Conservation (phyloP, 495 filamentous ascomycete genomes). For the Aspergillus funiculosus region DNA sequence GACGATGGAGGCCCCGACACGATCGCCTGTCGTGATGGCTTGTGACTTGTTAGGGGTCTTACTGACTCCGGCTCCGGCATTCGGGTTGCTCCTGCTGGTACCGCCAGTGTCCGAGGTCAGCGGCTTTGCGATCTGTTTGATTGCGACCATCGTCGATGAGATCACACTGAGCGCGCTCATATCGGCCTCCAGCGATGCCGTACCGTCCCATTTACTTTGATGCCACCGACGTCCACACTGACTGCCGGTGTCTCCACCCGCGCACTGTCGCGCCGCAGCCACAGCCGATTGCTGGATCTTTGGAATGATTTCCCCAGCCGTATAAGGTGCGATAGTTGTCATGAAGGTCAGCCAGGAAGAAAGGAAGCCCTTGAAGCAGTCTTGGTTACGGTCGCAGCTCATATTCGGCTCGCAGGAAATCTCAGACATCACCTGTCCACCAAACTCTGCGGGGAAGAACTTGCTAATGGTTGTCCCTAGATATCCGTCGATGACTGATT, state of each 20-base stretch:
- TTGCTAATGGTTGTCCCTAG: conserved; percentile 41
- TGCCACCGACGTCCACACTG: conserved; percentile 51
- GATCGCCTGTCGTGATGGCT: conserved; percentile 51
- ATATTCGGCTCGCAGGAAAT: conserved; percentile 60
- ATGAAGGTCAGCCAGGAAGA: conserved; percentile 63
- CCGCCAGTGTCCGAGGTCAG: conserved; percentile 55
- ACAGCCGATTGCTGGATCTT: conserved; percentile 50
- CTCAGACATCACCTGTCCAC: conserved; percentile 56
- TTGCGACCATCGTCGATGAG: conserved; percentile 47
- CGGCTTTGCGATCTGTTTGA: conserved; percentile 37
- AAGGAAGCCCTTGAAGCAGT: conserved; percentile 70
- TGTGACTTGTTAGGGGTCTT: conserved; percentile 22
- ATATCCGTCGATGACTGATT: conserved; percentile 49
- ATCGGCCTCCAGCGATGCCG: conserved; percentile 49
- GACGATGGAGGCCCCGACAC: conserved; percentile 59
- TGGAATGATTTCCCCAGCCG: conserved; percentile 48
- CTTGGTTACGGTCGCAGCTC: conserved; percentile 66
- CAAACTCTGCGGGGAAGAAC: conserved; percentile 52
- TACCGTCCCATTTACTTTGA: conserved; percentile 40
- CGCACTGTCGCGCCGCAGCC: conserved; percentile 58
- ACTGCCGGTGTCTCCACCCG: conserved; percentile 44
- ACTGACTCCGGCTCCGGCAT: conserved; percentile 43
- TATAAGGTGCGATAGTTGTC: conserved; percentile 61
- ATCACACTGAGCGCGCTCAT: conserved; percentile 56
- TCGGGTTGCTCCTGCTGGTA: conserved; percentile 57